These are phyloP conservation scores for Nigrospora oryzae DNA, from an alignment of 2,329 filamentous ascomycete species.

Conservation along the genomic window DNA sequence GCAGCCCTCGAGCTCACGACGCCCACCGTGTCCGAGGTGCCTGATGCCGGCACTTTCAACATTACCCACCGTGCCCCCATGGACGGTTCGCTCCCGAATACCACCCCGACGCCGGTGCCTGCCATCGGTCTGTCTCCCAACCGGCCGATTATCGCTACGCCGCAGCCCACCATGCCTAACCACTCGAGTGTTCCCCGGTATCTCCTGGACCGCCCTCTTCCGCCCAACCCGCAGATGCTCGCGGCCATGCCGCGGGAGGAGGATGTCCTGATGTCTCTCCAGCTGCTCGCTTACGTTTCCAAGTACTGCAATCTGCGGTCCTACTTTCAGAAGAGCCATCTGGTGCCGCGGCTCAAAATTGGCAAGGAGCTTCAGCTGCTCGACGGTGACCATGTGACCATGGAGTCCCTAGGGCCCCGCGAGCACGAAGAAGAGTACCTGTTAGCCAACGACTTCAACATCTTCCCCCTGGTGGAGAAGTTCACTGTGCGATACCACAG, in stretches of 20 bases:
- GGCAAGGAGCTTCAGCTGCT: constrained; percentile 74
- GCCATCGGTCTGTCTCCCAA: constrained; percentile 66
- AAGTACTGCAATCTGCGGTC: constrained; percentile 96
- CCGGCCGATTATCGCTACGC: constrained; percentile 62
- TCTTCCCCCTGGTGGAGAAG: constrained; percentile 96
- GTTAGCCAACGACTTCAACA: constrained; percentile 91
- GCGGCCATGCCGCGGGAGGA: constrained; percentile 94
- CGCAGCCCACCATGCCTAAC: constrained; percentile 64
- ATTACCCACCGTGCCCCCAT: constrained; percentile 80
- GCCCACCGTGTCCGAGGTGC: constrained; percentile 73
- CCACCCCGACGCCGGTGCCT: constrained; percentile 55
- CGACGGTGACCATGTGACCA: constrained; percentile 55
- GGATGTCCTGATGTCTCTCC: constrained; percentile 95
- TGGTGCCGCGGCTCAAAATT: constrained; percentile 87
- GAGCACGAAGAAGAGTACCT: constrained; percentile 79
- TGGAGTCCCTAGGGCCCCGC: constrained; percentile 23
- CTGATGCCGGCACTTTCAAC: constrained; percentile 85
- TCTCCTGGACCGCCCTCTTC: constrained; percentile 63
- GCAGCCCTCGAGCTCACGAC: constrained; percentile 67
- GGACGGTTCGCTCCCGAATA: constrained; percentile 77
- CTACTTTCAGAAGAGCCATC: constrained; percentile 91
- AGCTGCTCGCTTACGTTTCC: constrained; percentile 92
- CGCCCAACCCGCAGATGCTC: constrained; percentile 64
- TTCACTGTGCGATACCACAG: constrained; percentile 94
- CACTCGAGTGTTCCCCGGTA: constrained; percentile 67